Base-by-base conservation (phyloP, 169 alveolate genomes). In the Cryptosporidium baileyi region DNA sequence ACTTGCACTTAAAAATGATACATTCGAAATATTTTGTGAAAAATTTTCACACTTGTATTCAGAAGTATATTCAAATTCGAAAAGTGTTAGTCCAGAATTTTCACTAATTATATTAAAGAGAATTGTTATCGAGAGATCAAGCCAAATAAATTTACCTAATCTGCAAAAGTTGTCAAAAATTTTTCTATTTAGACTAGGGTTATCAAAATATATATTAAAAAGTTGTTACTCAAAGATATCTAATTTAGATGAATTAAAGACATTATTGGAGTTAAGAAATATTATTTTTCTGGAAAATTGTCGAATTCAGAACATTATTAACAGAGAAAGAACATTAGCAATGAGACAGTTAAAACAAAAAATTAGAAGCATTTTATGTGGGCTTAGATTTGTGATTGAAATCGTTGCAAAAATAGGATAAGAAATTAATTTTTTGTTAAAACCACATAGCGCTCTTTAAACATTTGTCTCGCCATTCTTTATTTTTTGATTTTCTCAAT, bases 81-180 rank as follows among this genome's bases (percentile, higher is more conserved):
- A 11, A 3, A 24, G 54, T 24, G 36, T 74, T 11, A 74, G 85
- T 54, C 34, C 52, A 5, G 74, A 74, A 38, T 74, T 74, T 38
- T 24, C 54, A 22, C 17, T 26, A 26, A 32, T 74, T 6, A 57
- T 74, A 34, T 41, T 26, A 19, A 74, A 34, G 30, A 52, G 36
- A 38, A 54, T 74, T 9, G 28, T 74, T 17, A 3, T 24, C 22
- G 30, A 32, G 13, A 74, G 34, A 41, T 22, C 9, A 54, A 74
- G 47, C 15, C 32, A 17, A 9, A 13, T 74, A 22, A 38, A 9
- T 7, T 19, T 34, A 38, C 11, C 15, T 2, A 19, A 74, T 19
- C 9, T 74, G 36, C 59, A 57, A 74, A 54, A 54, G 3, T 1
- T 74, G 3, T 51, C 74, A 2, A 32, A 74, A 13, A 24, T 34